A percentile compares a stretch with the other conserved stretches of the same genome.
These are phyloP conservation scores for Mycena galericulata DNA, from an alignment of 768 basidiomycete species.

Conservation along the genomic window DNA sequence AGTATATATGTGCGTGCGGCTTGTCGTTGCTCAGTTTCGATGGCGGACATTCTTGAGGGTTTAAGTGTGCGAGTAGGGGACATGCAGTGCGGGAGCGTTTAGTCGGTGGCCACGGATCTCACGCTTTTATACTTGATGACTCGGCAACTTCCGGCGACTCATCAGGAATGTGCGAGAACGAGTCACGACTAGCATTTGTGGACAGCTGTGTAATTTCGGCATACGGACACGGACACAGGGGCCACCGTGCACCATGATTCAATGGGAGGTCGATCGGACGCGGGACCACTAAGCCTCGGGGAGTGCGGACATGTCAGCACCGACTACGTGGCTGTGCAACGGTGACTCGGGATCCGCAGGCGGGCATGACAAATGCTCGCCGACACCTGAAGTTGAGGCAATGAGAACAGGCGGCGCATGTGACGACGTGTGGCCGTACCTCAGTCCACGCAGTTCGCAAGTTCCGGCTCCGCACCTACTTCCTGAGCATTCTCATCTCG, in stretches of 20 bases:
- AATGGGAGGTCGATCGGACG: neutral
- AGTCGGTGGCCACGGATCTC: neutral
- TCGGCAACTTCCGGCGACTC: slow-evolving; percentile 29
- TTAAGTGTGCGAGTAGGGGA: slow-evolving; percentile 20
- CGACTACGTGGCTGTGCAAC: slow-evolving; percentile 19
- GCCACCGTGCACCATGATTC: slow-evolving; percentile 15
- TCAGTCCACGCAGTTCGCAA: neutral
- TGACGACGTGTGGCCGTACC: neutral
- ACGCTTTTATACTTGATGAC: slow-evolving; percentile 23
- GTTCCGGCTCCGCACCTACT: slow-evolving; percentile 14
- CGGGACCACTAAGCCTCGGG: slow-evolving; percentile 1
- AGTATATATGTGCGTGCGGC: neutral
- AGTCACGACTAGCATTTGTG: slow-evolving; percentile 18
- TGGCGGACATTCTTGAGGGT: slow-evolving; percentile 1
- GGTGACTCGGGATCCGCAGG: neutral
- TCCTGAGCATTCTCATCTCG: slow-evolving; percentile 14
- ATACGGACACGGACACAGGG: neutral
- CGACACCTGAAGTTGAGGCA: too few species aligned
- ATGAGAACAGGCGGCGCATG: neutral
- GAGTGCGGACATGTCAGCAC: slow-evolving; percentile 17
- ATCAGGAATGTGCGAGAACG: slow-evolving; percentile 32
- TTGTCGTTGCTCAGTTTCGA: neutral
- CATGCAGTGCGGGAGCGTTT: neutral
- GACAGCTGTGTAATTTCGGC: slow-evolving; percentile 19
- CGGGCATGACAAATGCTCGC: neutral